These are phyloP conservation scores for Prunus persica DNA, from an alignment of 306 rosid genomes.

Conservation along the genomic window Prunus_persica_NCBIv2 NC_034015.1:933001-933500, in stretches of 20 bases:
- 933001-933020: constrained; percentile 59
- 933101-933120: constrained; percentile 74
- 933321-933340: constrained; percentile 54
- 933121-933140: constrained; percentile 67
- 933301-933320: constrained; percentile 71
- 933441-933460: constrained; percentile 58
- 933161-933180: constrained; percentile 57
- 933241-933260: constrained; percentile 52
- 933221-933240: constrained; percentile 68
- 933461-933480: constrained; percentile 49
- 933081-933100: constrained; percentile 81
- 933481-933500: constrained; percentile 69
- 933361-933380: constrained; percentile 78
- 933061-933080: constrained; percentile 92
- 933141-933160: constrained; percentile 66
- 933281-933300: constrained; percentile 48
- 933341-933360: constrained; percentile 71
- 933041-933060: constrained; percentile 68
- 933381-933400: constrained; percentile 63
- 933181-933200: constrained; percentile 36
- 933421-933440: constrained; percentile 72
- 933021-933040: constrained; percentile 65
- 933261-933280: constrained; percentile 62
- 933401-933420: constrained; percentile 79
- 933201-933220: constrained; percentile 75